Conservation (phyloP, 257 asterid species). For the Forsythia viridissima region DNA sequence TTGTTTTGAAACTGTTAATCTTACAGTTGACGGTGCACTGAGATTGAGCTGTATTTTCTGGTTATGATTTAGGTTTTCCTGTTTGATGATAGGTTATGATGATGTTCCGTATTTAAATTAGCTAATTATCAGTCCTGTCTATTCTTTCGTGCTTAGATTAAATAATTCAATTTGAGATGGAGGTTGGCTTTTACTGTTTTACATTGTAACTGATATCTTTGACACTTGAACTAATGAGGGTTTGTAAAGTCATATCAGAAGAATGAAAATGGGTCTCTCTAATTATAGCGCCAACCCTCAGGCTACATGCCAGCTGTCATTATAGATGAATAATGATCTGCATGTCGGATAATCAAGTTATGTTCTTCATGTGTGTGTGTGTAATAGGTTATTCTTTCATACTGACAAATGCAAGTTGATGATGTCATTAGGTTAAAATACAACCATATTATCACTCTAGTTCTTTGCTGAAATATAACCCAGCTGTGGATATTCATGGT, state of each 20-base stretch:
- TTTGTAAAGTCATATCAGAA: not conserved
- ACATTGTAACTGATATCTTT: not conserved
- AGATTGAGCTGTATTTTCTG: not conserved
- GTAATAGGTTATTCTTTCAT: not conserved
- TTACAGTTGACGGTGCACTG: not conserved
- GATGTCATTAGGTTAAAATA: not conserved
- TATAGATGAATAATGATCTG: constrained; percentile 3
- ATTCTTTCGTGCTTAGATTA: not conserved
- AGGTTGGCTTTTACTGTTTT: not conserved
- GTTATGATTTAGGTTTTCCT: not conserved
- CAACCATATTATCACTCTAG: not conserved
- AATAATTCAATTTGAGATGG: not conserved
- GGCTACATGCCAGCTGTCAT: not conserved
- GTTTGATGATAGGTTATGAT: constrained; percentile 3
- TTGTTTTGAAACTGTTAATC: not conserved
- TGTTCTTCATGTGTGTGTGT: not conserved
- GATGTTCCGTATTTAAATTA: constrained; percentile 3
- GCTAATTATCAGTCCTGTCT: not conserved
- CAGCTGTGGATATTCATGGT: not conserved
- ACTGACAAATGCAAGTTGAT: constrained; percentile 2
- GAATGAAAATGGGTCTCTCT: not conserved
- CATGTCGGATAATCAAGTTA: not conserved
- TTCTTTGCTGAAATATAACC: not conserved
- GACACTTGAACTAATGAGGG: not conserved
- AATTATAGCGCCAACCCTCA: not conserved